phyloP scores from a whole-genome alignment of 202 grass and related monocot genomes.

The Miscanthus sacchariflorus region DNA sequence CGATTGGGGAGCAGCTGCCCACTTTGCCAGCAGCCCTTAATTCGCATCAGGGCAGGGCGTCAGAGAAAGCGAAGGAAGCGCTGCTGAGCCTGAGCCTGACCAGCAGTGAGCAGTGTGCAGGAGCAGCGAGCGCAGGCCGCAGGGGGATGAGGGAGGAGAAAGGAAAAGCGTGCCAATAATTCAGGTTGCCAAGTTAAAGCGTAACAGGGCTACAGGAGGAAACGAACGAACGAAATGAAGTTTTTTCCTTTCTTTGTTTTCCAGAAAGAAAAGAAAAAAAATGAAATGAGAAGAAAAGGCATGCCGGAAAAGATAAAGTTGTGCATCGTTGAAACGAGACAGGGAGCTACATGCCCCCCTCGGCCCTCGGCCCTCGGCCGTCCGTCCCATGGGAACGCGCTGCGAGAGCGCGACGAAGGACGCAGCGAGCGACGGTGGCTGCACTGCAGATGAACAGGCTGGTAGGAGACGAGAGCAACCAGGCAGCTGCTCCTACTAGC shows the following conservation, averaged over 20 bases:
- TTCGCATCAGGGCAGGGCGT: no score
- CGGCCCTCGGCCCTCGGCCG: no score
- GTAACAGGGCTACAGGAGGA: slow-evolving; percentile 27
- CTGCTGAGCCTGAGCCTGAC: neutral
- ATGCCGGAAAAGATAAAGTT: slow-evolving; percentile 57
- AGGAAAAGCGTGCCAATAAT: slow-evolving; percentile 37
- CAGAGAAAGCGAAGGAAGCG: no score
- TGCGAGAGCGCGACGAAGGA: no score
- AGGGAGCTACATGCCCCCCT: neutral
- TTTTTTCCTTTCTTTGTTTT: neutral
- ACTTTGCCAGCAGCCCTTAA: no score
- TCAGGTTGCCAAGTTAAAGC: slow-evolving; percentile 36
- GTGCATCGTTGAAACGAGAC: slow-evolving; percentile 62
- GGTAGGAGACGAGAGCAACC: no score
- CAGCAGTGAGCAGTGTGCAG: neutral
- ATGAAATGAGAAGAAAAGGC: slow-evolving; percentile 14
- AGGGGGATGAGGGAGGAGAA: no score
- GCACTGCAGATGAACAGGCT: no score
- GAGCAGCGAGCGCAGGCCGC: neutral
- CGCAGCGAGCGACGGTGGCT: no score
- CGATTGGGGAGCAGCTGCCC: no score
- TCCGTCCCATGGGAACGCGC: no score
- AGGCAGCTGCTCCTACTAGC: no score
- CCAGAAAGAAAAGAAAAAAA: neutral
- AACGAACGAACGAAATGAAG: neutral